Evolutionary conservation across 192 early-diverging fungal species (phyloP).

Genomic region (Entophlyctis luteolus): DNA sequence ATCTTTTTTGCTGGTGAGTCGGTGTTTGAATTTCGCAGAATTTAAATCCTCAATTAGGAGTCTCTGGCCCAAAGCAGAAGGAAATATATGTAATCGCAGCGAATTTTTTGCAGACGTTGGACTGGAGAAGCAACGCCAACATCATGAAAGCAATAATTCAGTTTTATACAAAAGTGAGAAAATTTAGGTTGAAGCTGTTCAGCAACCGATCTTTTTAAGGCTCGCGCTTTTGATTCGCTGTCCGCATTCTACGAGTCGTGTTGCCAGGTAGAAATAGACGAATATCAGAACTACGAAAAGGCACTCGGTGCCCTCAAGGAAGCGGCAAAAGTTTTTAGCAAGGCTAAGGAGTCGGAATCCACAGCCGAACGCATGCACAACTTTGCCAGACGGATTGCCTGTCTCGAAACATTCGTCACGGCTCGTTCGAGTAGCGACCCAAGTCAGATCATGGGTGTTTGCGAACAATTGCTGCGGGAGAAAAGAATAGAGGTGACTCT

Average conservation of each 20-base stretch:
- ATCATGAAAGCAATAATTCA: slow-evolving; percentile 54
- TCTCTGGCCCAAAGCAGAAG: slow-evolving; percentile 50
- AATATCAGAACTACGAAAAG: slow-evolving; percentile 63
- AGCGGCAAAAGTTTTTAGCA: slow-evolving; percentile 34
- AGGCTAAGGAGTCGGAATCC: slow-evolving; percentile 22
- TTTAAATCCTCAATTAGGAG: neutral
- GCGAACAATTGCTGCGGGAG: slow-evolving; percentile 43
- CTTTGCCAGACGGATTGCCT: slow-evolving; percentile 24
- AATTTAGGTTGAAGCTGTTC: neutral
- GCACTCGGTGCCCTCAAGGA: slow-evolving; percentile 49
- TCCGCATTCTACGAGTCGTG: slow-evolving; percentile 54
- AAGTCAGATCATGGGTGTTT: slow-evolving; percentile 38
- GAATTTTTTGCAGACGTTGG: slow-evolving; percentile 55
- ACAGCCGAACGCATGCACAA: slow-evolving; percentile 5
- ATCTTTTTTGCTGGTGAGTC: slow-evolving; percentile 59
- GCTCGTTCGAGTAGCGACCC: slow-evolving; percentile 36
- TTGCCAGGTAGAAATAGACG: slow-evolving; percentile 56
- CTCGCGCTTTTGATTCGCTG: slow-evolving; percentile 48
- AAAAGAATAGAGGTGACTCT: slow-evolving; percentile 30
- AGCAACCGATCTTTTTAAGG: slow-evolving; percentile 26
- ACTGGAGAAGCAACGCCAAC: slow-evolving; percentile 46
- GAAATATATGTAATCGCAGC: slow-evolving; percentile 56
- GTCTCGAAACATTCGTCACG: slow-evolving; percentile 38
- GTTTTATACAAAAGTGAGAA: slow-evolving; percentile 54
- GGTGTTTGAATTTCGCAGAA: too few relatives aligned